Percentiles rank a stretch among this genome's conserved stretches.
Conservation (phyloP, 1,139 yeast genomes). For the Hyphopichia pseudoburtonii region DNA sequence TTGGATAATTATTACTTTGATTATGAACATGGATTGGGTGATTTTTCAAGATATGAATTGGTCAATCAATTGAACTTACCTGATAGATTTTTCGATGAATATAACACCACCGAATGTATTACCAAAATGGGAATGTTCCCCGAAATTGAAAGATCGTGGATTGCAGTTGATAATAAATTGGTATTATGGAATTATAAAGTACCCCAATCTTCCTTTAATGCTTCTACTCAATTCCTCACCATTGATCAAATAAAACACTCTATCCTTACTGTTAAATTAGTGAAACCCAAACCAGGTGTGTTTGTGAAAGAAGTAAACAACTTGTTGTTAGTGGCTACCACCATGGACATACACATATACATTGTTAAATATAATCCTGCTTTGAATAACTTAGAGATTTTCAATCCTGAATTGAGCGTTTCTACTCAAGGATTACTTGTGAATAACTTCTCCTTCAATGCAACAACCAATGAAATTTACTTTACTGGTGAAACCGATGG, state of each 20-base stretch:
- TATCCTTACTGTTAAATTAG: slow-evolving; percentile 72
- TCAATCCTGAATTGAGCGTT: slow-evolving; percentile 80
- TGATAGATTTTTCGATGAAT: slow-evolving; percentile 76
- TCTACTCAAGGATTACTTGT: slow-evolving; percentile 78
- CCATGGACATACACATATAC: slow-evolving; percentile 72
- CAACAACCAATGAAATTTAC: slow-evolving; percentile 73
- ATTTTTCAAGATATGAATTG: slow-evolving; percentile 77
- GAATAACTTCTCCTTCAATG: slow-evolving; percentile 58
- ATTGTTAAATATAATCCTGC: slow-evolving; percentile 62
- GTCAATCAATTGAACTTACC: slow-evolving; percentile 72
- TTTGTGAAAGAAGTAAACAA: slow-evolving; percentile 78
- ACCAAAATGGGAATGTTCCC: slow-evolving; percentile 85
- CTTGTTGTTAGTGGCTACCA: slow-evolving; percentile 75
- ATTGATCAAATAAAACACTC: slow-evolving; percentile 83
- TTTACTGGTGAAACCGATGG: slow-evolving; percentile 81
- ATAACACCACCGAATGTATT: slow-evolving; percentile 63
- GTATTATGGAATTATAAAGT: slow-evolving; percentile 80
- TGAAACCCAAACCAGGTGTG: slow-evolving; percentile 75
- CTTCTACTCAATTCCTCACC: slow-evolving; percentile 66
- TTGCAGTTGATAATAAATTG: slow-evolving; percentile 77
- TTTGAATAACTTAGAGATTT: slow-evolving; percentile 62
- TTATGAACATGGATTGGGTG: slow-evolving; percentile 41
- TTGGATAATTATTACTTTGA: slow-evolving; percentile 48
- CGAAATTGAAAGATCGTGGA: slow-evolving; percentile 84
- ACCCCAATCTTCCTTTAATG: slow-evolving; percentile 49